Evolutionary conservation across 257 asterid species (phyloP).

Genomic region (Ajuga chamaepitys): DNA sequence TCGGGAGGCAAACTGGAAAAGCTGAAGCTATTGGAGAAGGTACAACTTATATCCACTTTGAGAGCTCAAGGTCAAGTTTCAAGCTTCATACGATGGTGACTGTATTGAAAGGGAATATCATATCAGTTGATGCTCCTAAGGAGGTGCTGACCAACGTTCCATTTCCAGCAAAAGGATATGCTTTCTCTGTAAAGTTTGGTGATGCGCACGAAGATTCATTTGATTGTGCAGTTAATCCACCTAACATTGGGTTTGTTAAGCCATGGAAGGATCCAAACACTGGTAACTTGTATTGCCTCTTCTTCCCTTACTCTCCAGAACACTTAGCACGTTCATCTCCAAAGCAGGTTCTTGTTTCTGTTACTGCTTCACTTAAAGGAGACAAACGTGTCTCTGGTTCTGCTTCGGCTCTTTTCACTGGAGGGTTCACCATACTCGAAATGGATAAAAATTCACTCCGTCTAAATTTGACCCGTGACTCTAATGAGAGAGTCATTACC

Average conservation of each 20-base stretch:
- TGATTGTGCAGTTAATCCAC: slow-evolving; percentile 64
- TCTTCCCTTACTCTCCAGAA: slow-evolving; percentile 75
- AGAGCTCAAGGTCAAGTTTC: slow-evolving; percentile 29
- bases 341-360: slow-evolving; percentile 36
- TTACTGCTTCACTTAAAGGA: slow-evolving; percentile 54
- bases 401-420: slow-evolving; percentile 69
- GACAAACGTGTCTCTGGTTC: slow-evolving; percentile 49
- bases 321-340: slow-evolving; percentile 33
- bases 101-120: slow-evolving; percentile 42
- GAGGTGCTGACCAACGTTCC: slow-evolving; percentile 69
- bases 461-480: slow-evolving; percentile 47
- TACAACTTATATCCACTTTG: slow-evolving; percentile 37
- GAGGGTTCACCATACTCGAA: slow-evolving; percentile 61
- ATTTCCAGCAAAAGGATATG: slow-evolving; percentile 59
- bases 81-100: slow-evolving; percentile 62
- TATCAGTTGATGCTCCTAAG: slow-evolving; percentile 57
- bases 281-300: slow-evolving; percentile 49
- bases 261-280: slow-evolving; percentile 63
- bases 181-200: slow-evolving; percentile 47
- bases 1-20: slow-evolving; percentile 57
- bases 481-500: slow-evolving; percentile 41
- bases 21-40: slow-evolving; percentile 79
- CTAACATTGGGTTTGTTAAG: slow-evolving; percentile 53
- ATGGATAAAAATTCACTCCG: slow-evolving; percentile 37
- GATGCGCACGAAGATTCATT: slow-evolving; percentile 25